phyloP scores from a whole-genome alignment of 169 alveolate genomes.

The Amoebophrya sp. region DNA sequence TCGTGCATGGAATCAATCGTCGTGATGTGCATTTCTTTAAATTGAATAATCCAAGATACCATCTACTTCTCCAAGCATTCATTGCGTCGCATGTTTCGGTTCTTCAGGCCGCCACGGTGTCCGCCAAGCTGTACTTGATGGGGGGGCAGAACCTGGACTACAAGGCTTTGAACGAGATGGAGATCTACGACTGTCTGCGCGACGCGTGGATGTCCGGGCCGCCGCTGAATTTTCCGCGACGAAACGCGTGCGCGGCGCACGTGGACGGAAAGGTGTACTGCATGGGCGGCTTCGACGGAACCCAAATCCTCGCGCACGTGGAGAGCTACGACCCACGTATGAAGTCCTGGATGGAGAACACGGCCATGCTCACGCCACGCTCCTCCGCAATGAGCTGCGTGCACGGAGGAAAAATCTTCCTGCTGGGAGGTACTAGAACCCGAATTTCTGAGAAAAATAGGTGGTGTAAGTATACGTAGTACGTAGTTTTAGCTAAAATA shows the following conservation, averaged over 20 bases:
- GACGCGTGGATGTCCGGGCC: conserved; percentile 57
- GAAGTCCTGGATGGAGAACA: conserved; percentile 59
- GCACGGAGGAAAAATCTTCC: conserved; percentile 47
- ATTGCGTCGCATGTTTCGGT: background rate
- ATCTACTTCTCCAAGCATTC: too few species aligned
- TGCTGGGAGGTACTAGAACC: conserved; percentile 63
- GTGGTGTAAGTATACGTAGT: too few species aligned
- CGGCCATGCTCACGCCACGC: conserved; percentile 58
- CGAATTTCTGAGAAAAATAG: too few species aligned
- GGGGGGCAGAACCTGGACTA: conserved; percentile 61
- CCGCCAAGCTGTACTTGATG: conserved; percentile 49
- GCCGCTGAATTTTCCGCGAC: conserved; percentile 53
- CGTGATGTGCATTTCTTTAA: background rate
- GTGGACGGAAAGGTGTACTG: background rate
- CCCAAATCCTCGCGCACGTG: conserved; percentile 47
- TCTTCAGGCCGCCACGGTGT: background rate
- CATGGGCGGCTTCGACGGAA: conserved; percentile 70
- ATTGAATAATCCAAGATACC: background rate
- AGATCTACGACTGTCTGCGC: conserved; percentile 60
- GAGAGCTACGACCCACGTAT: conserved; percentile 58
- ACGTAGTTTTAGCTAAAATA: too few species aligned
- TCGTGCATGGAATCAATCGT: background rate
- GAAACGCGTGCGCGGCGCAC: conserved; percentile 53
- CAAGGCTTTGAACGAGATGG: conserved; percentile 62
- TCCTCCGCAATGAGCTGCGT: conserved; percentile 58